These are phyloP conservation scores for Penicillium hesseltinei DNA, from an alignment of 2,329 filamentous ascomycete genomes.

Conservation along the genomic window DNA sequence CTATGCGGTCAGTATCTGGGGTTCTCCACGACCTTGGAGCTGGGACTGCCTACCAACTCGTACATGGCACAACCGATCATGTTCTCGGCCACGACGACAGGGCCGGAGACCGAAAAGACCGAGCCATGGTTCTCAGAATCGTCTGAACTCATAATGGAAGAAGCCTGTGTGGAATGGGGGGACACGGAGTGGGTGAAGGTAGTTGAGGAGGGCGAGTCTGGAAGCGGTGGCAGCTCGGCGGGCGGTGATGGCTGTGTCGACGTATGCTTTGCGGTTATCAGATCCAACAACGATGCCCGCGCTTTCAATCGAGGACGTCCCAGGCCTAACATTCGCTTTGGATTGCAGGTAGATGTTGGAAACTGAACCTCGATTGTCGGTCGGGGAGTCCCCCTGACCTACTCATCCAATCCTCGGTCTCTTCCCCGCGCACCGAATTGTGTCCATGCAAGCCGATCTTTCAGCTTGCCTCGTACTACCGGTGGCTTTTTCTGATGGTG, in stretches of 20 bases:
- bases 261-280: conserved; percentile 44
- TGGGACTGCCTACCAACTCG: conserved; percentile 69
- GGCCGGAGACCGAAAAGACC: conserved; percentile 73
- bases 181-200: conserved; percentile 32
- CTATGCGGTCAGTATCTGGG: conserved; percentile 44
- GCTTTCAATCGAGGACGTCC: conserved; percentile 56
- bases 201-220: conserved; percentile 43
- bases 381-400: conserved; percentile 23
- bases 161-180: conserved; percentile 26
- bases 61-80: conserved; percentile 99
- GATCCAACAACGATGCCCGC: conserved; percentile 62
- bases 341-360: background rate
- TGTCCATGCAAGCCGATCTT: conserved; percentile 10
- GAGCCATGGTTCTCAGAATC: conserved; percentile 58
- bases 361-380: conserved; percentile 1
- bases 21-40: conserved; percentile 4
- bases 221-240: conserved; percentile 45
- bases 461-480: conserved; percentile 1
- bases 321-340: conserved; percentile 55
- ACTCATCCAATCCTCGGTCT: conserved; percentile 23
- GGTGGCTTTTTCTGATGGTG: background rate
- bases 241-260: conserved; percentile 37
- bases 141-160: conserved; percentile 46
- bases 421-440: conserved; percentile 16
- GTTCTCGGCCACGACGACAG: conserved; percentile 94